Conservation (phyloP, 2,329 filamentous ascomycete species). For the Ceratocystis lukuohia region DNA sequence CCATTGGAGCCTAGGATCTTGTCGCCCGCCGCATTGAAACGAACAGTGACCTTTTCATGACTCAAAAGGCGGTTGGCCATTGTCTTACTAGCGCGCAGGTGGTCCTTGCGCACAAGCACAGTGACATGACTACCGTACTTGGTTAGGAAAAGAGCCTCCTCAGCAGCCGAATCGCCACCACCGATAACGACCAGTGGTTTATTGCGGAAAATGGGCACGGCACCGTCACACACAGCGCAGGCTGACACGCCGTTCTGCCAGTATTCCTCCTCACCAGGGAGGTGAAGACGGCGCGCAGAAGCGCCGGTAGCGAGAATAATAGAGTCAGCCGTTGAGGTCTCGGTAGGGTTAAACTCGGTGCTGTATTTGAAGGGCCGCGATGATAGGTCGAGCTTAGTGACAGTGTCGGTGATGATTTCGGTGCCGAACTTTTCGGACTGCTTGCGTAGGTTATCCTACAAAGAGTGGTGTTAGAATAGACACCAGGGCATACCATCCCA, state of each 20-base stretch:
- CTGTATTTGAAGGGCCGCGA: conserved; percentile 81
- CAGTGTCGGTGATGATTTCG: conserved; percentile 82
- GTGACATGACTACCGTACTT: conserved; percentile 96
- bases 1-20: conserved; percentile 75
- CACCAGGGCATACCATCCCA: conserved; percentile 11
- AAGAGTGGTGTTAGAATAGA: not conserved
- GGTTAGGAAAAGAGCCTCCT: conserved; percentile 93
- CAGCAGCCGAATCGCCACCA: conserved; percentile 89
- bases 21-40: conserved; percentile 67
- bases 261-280: conserved; percentile 84
- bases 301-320: conserved; percentile 93
- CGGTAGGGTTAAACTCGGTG: conserved; percentile 74
- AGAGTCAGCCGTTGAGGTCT: conserved; percentile 77
- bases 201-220: conserved; percentile 92
- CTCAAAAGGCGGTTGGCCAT: conserved; percentile 76
- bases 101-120: conserved; percentile 78
- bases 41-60: conserved; percentile 82
- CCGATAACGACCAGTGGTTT: conserved; percentile 93
- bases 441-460: conserved; percentile 70
- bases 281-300: conserved; percentile 68
- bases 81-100: conserved; percentile 74
- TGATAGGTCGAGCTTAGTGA: conserved; percentile 75
- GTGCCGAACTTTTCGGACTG: conserved; percentile 91
- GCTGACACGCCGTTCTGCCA: conserved; percentile 96
- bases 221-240: conserved; percentile 94